These are phyloP conservation scores for Solanum infundibuliforme DNA, from an alignment of 257 asterid species.

Conservation along the genomic window DNA sequence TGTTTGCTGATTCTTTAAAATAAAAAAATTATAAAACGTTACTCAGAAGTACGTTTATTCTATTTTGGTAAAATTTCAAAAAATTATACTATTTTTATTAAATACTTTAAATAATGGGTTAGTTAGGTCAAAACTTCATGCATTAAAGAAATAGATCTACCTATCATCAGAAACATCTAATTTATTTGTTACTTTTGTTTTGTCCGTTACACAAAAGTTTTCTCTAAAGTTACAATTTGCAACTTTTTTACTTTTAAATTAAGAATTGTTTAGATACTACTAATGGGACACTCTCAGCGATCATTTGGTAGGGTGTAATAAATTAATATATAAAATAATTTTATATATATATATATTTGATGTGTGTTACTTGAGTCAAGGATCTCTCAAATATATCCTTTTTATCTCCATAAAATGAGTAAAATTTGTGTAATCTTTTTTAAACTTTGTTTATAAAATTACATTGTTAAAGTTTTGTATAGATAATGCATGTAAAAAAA, in stretches of 20 bases:
- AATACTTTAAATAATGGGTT: no score
- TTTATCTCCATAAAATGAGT: background rate
- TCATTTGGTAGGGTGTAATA: background rate
- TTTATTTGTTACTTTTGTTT: background rate
- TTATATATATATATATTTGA: no score
- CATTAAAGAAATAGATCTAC: background rate
- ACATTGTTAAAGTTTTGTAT: background rate
- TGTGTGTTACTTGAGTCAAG: no score
- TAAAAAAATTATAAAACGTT: accelerated
- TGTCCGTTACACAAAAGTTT: background rate
- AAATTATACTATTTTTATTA: no score
- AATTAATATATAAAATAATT: background rate
- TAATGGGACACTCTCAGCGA: background rate
- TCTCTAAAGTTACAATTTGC: background rate
- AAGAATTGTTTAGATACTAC: background rate
- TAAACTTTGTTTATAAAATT: no score
- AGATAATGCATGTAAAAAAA: background rate
- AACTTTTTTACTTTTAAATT: background rate
- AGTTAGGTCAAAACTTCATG: no score
- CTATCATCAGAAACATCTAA: background rate
- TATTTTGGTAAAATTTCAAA: no score
- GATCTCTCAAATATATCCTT: no score
- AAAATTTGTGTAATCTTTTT: background rate
- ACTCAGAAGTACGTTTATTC: no score
- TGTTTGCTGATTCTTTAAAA: no score